Conservation (phyloP, 768 basidiomycete species). For the Flagelloscypha sp. region DNA sequence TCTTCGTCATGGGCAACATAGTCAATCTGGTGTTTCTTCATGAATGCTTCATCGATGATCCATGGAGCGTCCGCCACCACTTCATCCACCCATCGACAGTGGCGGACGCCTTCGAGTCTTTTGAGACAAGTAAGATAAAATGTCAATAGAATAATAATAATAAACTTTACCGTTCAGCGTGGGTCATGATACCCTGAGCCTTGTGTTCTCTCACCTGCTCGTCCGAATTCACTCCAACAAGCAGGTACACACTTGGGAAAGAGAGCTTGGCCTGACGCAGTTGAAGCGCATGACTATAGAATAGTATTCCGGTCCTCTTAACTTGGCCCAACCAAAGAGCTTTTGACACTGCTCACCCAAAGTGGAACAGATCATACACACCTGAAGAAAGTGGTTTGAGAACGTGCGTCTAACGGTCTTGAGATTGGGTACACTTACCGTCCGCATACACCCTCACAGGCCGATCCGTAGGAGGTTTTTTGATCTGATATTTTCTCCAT, state of each 20-base stretch:
- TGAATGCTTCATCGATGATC: slow-evolving; percentile 74
- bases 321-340: too few species aligned
- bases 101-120: slow-evolving; percentile 84
- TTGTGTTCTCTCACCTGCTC: slow-evolving; percentile 76
- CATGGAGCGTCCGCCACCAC: slow-evolving; percentile 88
- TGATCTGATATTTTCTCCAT: slow-evolving; percentile 71
- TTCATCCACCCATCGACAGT: slow-evolving; percentile 96
- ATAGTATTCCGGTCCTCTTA: too few species aligned
- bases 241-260: slow-evolving; percentile 82
- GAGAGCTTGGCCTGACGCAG: slow-evolving; percentile 93
- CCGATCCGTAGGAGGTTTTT: slow-evolving; percentile 69
- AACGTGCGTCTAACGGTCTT: slow-evolving; percentile 4
- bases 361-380: slow-evolving; percentile 97
- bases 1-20: slow-evolving; percentile 96
- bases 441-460: slow-evolving; percentile 92
- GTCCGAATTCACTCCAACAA: slow-evolving; percentile 92
- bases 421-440: slow-evolving; percentile 39
- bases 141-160: neutral
- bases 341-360: slow-evolving; percentile 71
- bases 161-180: slow-evolving; percentile 65
- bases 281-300: slow-evolving; percentile 80
- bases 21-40: slow-evolving; percentile 84
- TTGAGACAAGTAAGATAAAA: slow-evolving; percentile 4
- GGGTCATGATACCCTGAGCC: slow-evolving; percentile 78
- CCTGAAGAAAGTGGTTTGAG: slow-evolving; percentile 37